Evolutionary conservation across 768 basidiomycete genomes (phyloP), one percentile per base, ranked within the genome.

Genomic region (Boletus pseudo-olivaceus): DNA sequence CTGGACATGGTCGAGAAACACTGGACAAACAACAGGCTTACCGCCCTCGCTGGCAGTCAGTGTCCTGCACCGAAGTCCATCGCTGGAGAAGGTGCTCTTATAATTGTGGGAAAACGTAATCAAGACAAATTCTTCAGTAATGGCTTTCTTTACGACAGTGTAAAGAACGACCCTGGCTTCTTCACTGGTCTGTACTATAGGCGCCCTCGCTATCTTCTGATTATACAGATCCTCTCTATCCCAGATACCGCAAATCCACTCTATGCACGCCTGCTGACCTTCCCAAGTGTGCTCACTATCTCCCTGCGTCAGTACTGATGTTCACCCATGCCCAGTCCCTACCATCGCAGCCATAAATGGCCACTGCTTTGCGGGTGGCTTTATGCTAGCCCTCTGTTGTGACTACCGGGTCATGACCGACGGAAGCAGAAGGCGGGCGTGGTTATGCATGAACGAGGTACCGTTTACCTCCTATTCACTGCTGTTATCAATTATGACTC

Each of bases 401-500:
- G 93, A 97, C 70, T 94, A 90, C 72, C 82, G 93, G 38, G 78
- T 96, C 51, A 93, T 95, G 85, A 90, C 84, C 14, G 85, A 90
- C 59, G 93, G 87, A 15, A 84, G 76, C 62, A 81, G 78, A 61
- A 85, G 85, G 30, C 84, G 85, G 63, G 86, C 88, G 1, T 94
- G 92, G 88, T 72, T 90, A 48, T 90, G 86, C 67, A 96, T 97
- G 93, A 98, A 96, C 65, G 94, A 96, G 75, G 88, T 90, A 55
- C 30, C 3, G n/a, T 2, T 42, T 7, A 3, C 19, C 8, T n/a
- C 40, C 26, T 33, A 4, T 50, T 27, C 34, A 8, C 38, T 32
- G 19, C 17, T 38, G 15, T 38, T 7, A 26, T 49, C 26, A 4
- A 6, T 45, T 33, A 5, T n/a, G 8, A 27, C 29, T 46, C 17